Base-by-base conservation (phyloP, 768 basidiomycete genomes). In the Ramaria rubella region DNA sequence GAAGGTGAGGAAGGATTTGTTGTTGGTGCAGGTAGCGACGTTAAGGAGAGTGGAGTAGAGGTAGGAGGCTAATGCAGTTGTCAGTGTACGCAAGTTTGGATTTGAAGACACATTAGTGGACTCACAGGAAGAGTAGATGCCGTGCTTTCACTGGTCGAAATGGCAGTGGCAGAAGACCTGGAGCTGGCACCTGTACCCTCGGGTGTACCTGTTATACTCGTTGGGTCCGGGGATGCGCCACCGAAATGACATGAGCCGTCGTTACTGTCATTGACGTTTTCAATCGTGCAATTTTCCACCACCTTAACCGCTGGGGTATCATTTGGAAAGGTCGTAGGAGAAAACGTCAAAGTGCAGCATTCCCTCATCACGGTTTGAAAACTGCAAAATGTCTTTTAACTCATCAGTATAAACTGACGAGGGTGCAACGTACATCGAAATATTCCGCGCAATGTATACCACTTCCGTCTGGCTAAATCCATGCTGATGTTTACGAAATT, bases 271-370 rank as follows among this genome's bases (percentile, higher is more conserved):
- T 14, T 9, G 27, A 24, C 21, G 24, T 26, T 26, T 26, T 27
- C 26, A 17, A 48, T 2, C 26, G 46, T 48, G 46, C 55, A 56
- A 23, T 45, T 56, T 49, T 48, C 21, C 17, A 31, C 33, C 17
- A 56, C 24, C 31, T 48, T 40, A 15, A 56, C 55, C 6, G 33
- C 45, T 36, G 23, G 29, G 14, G 27, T 24, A n/a, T 33, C 55
- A 33, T 56, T 21, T 3, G 33, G 19, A 17, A 56, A 31, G 4
- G 55, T 19, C 21, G 34, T 45, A 1, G 55, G 55, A 1, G 43
- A 12, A 17, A 56, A 31, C 9, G 45, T 46, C 43, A 56, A 23
- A 21, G 23, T 56, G 43, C 55, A 56, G 55, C 55, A 49, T 49
- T 56, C 43, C 11, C 26, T 19, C 11, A 15, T 31, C 11, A 36